These are phyloP conservation scores for Clarireedia homoeocarpa DNA, from an alignment of 2,329 filamentous ascomycete genomes.

Conservation along the genomic window DNA sequence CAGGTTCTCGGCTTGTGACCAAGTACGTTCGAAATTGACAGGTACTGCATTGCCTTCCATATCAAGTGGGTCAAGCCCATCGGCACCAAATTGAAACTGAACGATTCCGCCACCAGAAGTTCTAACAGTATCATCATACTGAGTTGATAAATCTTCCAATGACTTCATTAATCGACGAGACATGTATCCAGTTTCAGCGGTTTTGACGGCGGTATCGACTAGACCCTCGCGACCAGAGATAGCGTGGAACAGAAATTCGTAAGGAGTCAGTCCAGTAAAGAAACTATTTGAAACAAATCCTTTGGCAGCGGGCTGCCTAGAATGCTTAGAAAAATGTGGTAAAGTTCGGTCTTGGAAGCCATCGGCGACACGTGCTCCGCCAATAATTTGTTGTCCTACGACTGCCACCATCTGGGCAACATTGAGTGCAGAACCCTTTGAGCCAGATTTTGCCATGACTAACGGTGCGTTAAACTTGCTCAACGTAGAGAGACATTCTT, in stretches of 20 bases:
- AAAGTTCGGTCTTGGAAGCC: slow-evolving; percentile 94
- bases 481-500: slow-evolving; percentile 81
- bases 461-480: slow-evolving; percentile 88
- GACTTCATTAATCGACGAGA: slow-evolving; percentile 97
- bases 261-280: slow-evolving; percentile 82
- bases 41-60: slow-evolving; percentile 95
- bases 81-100: slow-evolving; percentile 95
- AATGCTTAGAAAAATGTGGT: slow-evolving; percentile 91
- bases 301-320: slow-evolving; percentile 86
- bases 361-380: slow-evolving; percentile 83
- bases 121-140: slow-evolving; percentile 91
- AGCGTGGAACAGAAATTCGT: slow-evolving; percentile 96
- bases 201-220: slow-evolving; percentile 98
- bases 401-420: slow-evolving; percentile 98
- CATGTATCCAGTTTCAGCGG: slow-evolving; percentile 98
- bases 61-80: slow-evolving; percentile 90
- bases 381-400: slow-evolving; percentile 97
- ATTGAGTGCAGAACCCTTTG: slow-evolving; percentile 95
- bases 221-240: slow-evolving; percentile 98
- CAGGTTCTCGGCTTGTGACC: slow-evolving; percentile 66
- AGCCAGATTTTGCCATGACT: slow-evolving; percentile 95
- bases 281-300: slow-evolving; percentile 97
- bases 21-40: slow-evolving; percentile 87
- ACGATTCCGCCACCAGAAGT: slow-evolving; percentile 85
- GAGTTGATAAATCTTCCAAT: slow-evolving; percentile 84